These are phyloP conservation scores for Cyclotella baltica DNA, from an alignment of 108 stramenopile genomes.

Conservation along the genomic window DNA sequence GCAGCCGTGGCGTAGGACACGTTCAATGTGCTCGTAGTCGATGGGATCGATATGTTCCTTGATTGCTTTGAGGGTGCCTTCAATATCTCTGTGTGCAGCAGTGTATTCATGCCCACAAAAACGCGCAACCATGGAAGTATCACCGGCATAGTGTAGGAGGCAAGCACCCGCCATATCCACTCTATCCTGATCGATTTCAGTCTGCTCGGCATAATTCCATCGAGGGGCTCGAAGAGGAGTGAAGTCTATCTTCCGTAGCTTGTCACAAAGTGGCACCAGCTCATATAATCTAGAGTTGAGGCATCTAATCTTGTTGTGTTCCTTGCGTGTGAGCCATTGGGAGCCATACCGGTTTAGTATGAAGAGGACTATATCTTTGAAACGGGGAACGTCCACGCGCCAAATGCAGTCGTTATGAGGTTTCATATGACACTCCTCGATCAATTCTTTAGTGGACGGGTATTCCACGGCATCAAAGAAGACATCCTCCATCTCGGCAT, in stretches of 20 bases:
- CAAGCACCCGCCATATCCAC: not conserved
- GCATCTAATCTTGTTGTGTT: not conserved
- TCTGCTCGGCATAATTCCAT: not conserved
- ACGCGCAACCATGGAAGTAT: not conserved
- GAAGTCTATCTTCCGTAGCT: not conserved
- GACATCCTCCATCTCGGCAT: no score
- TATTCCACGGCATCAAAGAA: no score
- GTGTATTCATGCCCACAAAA: not conserved
- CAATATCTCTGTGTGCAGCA: not conserved
- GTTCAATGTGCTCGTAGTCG: not conserved
- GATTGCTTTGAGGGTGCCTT: not conserved
- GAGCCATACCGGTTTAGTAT: not conserved
- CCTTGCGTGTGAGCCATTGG: not conserved
- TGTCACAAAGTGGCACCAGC: not conserved
- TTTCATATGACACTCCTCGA: not conserved
- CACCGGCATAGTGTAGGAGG: not conserved
- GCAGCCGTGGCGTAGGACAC: not conserved
- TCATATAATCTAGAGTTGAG: not conserved
- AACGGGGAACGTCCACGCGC: not conserved
- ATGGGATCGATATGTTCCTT: not conserved
- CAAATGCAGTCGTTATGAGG: not conserved
- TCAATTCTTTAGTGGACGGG: not conserved
- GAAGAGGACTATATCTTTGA: not conserved
- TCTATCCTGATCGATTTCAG: not conserved
- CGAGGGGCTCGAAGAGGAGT: not conserved